phyloP scores from a whole-genome alignment of 2,329 filamentous ascomycete genomes.

The Pochonia chlamydosporia region DNA sequence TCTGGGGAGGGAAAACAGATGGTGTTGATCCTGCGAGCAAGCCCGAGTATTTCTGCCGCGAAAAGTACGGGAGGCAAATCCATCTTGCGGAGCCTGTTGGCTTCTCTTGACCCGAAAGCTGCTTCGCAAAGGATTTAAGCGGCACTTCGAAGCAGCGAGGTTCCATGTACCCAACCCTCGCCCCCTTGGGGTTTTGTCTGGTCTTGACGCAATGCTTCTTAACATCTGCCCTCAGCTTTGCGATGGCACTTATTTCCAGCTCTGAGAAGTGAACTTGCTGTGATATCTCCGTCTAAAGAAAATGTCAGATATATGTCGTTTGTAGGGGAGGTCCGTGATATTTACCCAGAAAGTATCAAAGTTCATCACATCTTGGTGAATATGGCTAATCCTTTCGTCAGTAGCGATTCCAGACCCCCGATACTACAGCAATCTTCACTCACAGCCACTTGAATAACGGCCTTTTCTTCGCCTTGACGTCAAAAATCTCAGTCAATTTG shows the following conservation, averaged over 20 bases:
- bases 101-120: slow-evolving; percentile 7
- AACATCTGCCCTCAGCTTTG: slow-evolving; percentile 30
- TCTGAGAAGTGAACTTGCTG: slow-evolving; percentile 26
- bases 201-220: slow-evolving; percentile 31
- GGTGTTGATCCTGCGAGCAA: slow-evolving; percentile 23
- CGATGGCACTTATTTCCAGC: slow-evolving; percentile 26
- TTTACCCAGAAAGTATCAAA: slow-evolving; percentile 33
- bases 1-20: slow-evolving; percentile 34
- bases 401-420: background rate
- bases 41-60: slow-evolving; percentile 36
- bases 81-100: slow-evolving; percentile 24
- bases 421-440: slow-evolving; percentile 2
- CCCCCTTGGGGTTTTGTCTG: slow-evolving; percentile 29
- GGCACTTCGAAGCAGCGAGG: slow-evolving; percentile 31
- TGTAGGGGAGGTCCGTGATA: background rate
- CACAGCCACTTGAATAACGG: slow-evolving; percentile 38
- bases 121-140: slow-evolving; percentile 19
- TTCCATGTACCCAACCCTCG: slow-evolving; percentile 35
- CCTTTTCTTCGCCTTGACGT: slow-evolving; percentile 22
- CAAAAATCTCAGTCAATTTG: slow-evolving; percentile 29
- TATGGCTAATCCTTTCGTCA: slow-evolving; percentile 23
- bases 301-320: slow-evolving; percentile 5
- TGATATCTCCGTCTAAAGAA: slow-evolving; percentile 27
- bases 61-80: slow-evolving; percentile 43
- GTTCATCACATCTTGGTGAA: slow-evolving; percentile 34